Conservation (phyloP, 768 basidiomycete genomes). For the Fomitopsis pulvina region DNA sequence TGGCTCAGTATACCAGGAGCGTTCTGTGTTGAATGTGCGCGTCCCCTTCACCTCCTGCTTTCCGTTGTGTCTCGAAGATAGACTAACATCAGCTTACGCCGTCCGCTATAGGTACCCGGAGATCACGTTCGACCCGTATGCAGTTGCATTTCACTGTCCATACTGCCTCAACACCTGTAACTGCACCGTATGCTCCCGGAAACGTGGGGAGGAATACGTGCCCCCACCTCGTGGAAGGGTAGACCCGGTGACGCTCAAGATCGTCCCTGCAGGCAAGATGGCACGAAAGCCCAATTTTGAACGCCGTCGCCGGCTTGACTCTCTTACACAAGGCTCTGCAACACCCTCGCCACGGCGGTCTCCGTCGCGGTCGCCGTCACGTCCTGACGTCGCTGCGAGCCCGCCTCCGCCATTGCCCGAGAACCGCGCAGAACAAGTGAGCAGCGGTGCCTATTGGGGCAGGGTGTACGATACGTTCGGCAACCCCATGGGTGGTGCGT, state of each 20-base stretch:
- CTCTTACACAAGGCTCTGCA: slow-evolving; percentile 7
- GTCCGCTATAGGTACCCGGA: slow-evolving; percentile 29
- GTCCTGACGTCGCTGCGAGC: not conserved
- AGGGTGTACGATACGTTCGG: slow-evolving; percentile 7
- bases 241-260: not conserved
- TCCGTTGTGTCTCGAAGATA: not conserved
- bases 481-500: slow-evolving; percentile 9
- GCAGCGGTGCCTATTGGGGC: slow-evolving; percentile 7
- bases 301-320: not conserved
- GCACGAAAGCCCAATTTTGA: not conserved
- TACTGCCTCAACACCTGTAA: slow-evolving; percentile 39
- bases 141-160: slow-evolving; percentile 35
- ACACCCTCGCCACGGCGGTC: not conserved
- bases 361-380: not conserved
- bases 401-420: not conserved
- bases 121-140: slow-evolving; percentile 26
- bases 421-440: not conserved
- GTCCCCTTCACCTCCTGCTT: not conserved
- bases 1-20: not conserved
- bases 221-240: slow-evolving; percentile 15
- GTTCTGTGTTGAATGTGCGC: not conserved
- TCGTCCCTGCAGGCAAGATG: not conserved
- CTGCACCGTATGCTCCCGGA: slow-evolving; percentile 38
- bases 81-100: not conserved
- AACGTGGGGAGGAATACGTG: slow-evolving; percentile 42